Percentiles rank a stretch among this genome's conserved stretches.
phyloP scores from a whole-genome alignment of 1,139 yeast genomes.

The Candida frijolesensis region DNA sequence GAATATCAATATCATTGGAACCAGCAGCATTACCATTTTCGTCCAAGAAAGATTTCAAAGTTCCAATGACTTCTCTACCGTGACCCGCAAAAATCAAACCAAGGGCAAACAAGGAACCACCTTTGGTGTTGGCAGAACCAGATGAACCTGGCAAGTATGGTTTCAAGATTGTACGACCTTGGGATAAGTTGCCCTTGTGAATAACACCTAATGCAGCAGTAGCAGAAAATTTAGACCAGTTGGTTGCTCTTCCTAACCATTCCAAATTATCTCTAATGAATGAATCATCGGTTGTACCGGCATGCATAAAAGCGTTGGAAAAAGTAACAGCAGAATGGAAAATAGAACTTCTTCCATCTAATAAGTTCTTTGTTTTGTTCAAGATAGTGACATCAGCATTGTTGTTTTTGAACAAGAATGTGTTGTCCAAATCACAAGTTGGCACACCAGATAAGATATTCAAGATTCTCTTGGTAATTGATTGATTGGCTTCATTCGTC shows the following conservation, averaged over 20 bases:
- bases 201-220: constrained; percentile 98
- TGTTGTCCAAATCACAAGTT: constrained; percentile 88
- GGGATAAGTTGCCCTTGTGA: constrained; percentile 91
- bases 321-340: constrained; percentile 97
- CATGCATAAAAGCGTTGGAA: constrained; percentile 92
- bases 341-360: constrained; percentile 92
- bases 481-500: constrained; percentile 19
- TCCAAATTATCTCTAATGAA: constrained; percentile 89
- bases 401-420: constrained; percentile 84
- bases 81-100: constrained; percentile 97
- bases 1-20: constrained; percentile 77
- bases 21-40: constrained; percentile 70
- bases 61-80: constrained; percentile 85
- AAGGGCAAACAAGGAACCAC: constrained; percentile 92
- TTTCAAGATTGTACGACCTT: constrained; percentile 82
- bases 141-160: constrained; percentile 91
- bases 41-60: constrained; percentile 71
- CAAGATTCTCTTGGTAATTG: constrained; percentile 47
- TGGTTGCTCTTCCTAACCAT: constrained; percentile 95
- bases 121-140: constrained; percentile 85
- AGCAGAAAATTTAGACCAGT: constrained; percentile 97
- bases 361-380: constrained; percentile 74
- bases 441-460: constrained; percentile 89
- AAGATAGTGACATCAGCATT: constrained; percentile 83
- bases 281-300: constrained; percentile 95